A percentile compares a stretch with the other conserved stretches of the same genome.
Conservation (phyloP, 2,329 filamentous ascomycete species). For the Aspergillus jensenii region DNA sequence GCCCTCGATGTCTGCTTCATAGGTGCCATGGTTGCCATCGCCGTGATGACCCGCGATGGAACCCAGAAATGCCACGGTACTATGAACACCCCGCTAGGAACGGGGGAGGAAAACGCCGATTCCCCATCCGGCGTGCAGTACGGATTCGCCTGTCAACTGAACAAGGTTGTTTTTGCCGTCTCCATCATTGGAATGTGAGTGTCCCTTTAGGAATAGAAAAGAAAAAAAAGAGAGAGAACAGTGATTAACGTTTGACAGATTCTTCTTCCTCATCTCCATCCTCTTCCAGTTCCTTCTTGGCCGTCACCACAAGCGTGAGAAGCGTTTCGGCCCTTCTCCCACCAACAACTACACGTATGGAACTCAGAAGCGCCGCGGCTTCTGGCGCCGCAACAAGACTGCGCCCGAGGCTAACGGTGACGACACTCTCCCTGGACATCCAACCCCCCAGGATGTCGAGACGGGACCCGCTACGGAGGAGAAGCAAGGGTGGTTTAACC, state of each 20-base stretch:
- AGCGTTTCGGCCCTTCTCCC: conserved; percentile 67
- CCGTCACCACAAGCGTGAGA: conserved; percentile 72
- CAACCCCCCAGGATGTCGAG: conserved; percentile 41
- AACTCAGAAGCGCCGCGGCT: conserved; percentile 40
- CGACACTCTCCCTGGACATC: conserved; percentile 40
- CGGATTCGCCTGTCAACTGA: conserved; percentile 68
- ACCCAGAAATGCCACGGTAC: conserved; percentile 63
- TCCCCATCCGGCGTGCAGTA: conserved; percentile 51
- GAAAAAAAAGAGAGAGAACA: not conserved
- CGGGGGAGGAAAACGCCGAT: conserved; percentile 54
- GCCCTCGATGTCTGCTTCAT: conserved; percentile 75
- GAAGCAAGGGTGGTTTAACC: conserved; percentile 6
- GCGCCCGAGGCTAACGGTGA: conserved; percentile 34
- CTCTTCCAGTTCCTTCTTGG: conserved; percentile 67
- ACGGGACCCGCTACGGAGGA: conserved; percentile 20
- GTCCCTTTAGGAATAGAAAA: not conserved
- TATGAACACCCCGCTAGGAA: conserved; percentile 69
- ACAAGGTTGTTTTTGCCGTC: conserved; percentile 75
- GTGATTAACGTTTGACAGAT: conserved; percentile 39
- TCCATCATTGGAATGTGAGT: conserved; percentile 74
- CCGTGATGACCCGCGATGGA: conserved; percentile 70
- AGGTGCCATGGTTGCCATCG: conserved; percentile 78
- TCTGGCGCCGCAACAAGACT: conserved; percentile 44
- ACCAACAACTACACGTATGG: conserved; percentile 68
- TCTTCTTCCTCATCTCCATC: conserved; percentile 75